Percentiles rank a stretch among this genome's conserved stretches.
Conservation (phyloP, 2,329 filamentous ascomycete species). For the Microcyclospora pomicola region DNA sequence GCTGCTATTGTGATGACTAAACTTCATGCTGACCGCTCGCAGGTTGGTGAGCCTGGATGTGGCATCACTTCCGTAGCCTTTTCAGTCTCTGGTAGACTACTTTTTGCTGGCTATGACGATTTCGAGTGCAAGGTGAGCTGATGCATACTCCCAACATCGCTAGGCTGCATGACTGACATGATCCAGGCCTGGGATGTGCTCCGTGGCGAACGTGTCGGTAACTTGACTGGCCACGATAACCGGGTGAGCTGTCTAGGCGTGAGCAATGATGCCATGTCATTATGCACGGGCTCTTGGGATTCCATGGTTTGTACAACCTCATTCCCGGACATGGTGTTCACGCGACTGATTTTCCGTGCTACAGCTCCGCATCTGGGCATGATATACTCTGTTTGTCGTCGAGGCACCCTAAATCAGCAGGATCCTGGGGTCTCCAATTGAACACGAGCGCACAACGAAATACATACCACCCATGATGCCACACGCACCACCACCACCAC, state of each 20-base stretch:
- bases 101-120: conserved; percentile 97
- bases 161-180: neutral
- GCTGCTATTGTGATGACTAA: neutral
- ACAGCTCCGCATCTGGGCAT: conserved; percentile 41
- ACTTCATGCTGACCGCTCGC: conserved; percentile 10
- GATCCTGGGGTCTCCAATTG: conserved; percentile 3
- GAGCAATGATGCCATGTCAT: conserved; percentile 96
- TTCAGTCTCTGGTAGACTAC: conserved; percentile 83
- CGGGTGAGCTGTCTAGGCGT: conserved; percentile 96
- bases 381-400: conserved; percentile 8
- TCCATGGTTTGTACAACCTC: conserved; percentile 57
- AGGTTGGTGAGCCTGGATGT: conserved; percentile 96
- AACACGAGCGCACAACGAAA: conserved; percentile 1
- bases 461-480: neutral
- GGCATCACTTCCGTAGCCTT: conserved; percentile 97
- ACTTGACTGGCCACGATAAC: conserved; percentile 94
- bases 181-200: conserved; percentile 90
- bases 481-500: neutral
- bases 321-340: neutral
- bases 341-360: neutral
- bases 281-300: conserved; percentile 99
- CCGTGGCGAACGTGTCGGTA: conserved; percentile 91
- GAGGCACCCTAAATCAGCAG: neutral
- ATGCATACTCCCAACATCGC: neutral
- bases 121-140: conserved; percentile 93